phyloP scores from a whole-genome alignment of 2,329 filamentous ascomycete species.

The Aspergillus fumigatiaffinis region DNA sequence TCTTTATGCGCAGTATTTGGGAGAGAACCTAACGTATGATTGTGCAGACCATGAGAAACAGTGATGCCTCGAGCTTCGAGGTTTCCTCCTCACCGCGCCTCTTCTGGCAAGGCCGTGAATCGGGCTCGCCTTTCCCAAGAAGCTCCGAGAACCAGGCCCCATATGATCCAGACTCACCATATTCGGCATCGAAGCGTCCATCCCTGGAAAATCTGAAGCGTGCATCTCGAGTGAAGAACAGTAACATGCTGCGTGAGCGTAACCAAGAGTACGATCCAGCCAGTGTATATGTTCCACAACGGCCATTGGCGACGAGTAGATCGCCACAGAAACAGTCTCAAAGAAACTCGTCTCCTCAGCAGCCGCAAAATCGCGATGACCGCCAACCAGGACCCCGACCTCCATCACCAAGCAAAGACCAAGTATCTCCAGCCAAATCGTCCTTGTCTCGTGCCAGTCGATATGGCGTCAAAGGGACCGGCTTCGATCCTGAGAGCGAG shows the following conservation, averaged over 20 bases:
- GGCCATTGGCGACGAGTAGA: slow-evolving; percentile 66
- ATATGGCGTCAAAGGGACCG: slow-evolving; percentile 55
- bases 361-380: slow-evolving; percentile 13
- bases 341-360: slow-evolving; percentile 58
- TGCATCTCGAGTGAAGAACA: slow-evolving; percentile 94
- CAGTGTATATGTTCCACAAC: slow-evolving; percentile 71
- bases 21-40: slow-evolving; percentile 17
- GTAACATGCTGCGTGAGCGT: slow-evolving; percentile 91
- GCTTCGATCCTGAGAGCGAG: slow-evolving; percentile 64
- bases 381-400: slow-evolving; percentile 31
- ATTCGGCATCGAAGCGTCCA: slow-evolving; percentile 72
- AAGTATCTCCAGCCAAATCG: slow-evolving; percentile 80
- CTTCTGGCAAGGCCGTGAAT: slow-evolving; percentile 81
- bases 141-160: slow-evolving; percentile 66
- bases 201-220: slow-evolving; percentile 95
- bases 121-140: slow-evolving; percentile 61
- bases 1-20: not conserved
- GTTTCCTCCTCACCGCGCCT: slow-evolving; percentile 67
- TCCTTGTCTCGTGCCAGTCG: slow-evolving; percentile 67
- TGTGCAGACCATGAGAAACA: slow-evolving; percentile 65
- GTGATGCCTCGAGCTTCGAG: slow-evolving; percentile 71
- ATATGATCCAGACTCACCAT: slow-evolving; percentile 57
- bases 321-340: slow-evolving; percentile 60
- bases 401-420: slow-evolving; percentile 62
- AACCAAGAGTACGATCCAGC: slow-evolving; percentile 89